Evolutionary conservation across 345 rosid genomes (phyloP).

Genomic region (Gossypium longicalyx): DNA sequence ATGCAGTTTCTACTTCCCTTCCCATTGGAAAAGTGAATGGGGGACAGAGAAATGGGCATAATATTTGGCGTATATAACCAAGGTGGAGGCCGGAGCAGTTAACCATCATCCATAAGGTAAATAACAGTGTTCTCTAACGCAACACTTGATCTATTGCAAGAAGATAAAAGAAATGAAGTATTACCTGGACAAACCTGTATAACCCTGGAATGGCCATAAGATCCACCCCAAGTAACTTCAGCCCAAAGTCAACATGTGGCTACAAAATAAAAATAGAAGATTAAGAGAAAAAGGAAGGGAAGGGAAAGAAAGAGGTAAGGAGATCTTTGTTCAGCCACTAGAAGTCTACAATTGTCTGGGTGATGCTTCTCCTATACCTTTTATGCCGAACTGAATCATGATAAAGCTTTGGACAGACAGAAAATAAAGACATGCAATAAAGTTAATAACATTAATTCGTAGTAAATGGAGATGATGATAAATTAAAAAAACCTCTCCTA

Average conservation of each 20-base stretch:
- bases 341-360: not conserved
- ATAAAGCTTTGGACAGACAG: not conserved
- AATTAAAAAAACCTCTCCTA: not conserved
- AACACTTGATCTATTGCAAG: not conserved
- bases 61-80: not conserved
- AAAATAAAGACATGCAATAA: not conserved
- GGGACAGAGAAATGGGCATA: not conserved
- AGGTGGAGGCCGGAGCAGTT: too few relatives aligned
- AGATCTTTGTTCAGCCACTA: not conserved
- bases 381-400: not conserved
- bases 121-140: not conserved
- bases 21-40: not conserved
- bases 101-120: not conserved
- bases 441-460: not conserved
- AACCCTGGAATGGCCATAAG: constrained; percentile 95
- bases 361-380: not conserved
- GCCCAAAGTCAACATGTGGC: constrained; percentile 97
- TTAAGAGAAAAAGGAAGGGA: not conserved
- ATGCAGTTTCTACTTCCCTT: not conserved
- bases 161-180: constrained; percentile 1
- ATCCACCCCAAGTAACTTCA: constrained; percentile 84
- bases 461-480: not conserved
- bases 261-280: constrained; percentile 28
- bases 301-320: not conserved
- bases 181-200: constrained; percentile 75